Conservation (phyloP, 306 rosid species). For the Fagus crenata region DNA sequence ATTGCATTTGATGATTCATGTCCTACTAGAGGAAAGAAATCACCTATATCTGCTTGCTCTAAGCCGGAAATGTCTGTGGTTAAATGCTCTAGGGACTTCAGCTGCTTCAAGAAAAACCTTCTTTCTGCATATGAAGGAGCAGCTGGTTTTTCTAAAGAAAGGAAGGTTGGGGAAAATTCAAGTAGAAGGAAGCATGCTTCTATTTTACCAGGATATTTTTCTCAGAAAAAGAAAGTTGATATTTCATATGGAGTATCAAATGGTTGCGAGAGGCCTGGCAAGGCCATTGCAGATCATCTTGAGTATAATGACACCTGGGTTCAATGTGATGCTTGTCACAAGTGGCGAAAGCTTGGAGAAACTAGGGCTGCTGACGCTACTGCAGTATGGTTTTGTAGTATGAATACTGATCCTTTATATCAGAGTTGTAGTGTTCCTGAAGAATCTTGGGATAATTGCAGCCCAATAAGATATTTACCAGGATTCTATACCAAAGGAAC, state of each 20-base stretch:
- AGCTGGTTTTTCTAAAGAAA: slow-evolving; percentile 35
- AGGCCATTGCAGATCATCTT: slow-evolving; percentile 29
- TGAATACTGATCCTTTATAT: slow-evolving; percentile 68
- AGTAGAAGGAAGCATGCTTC: slow-evolving; percentile 35
- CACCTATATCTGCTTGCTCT: slow-evolving; percentile 50
- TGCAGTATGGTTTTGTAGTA: slow-evolving; percentile 92
- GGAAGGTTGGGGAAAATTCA: slow-evolving; percentile 35
- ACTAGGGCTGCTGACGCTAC: slow-evolving; percentile 48
- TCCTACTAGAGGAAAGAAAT: slow-evolving; percentile 41
- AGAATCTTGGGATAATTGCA: slow-evolving; percentile 53
- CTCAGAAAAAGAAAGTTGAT: slow-evolving; percentile 38
- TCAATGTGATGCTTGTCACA: slow-evolving; percentile 89
- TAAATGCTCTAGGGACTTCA: slow-evolving; percentile 55
- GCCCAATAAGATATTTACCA: slow-evolving; percentile 58
- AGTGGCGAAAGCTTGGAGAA: slow-evolving; percentile 87
- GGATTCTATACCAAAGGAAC: slow-evolving; percentile 82
- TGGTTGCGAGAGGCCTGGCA: slow-evolving; percentile 33
- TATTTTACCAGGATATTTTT: slow-evolving; percentile 31
- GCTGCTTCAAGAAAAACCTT: slow-evolving; percentile 58
- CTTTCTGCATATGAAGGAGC: slow-evolving; percentile 46
- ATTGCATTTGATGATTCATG: slow-evolving; percentile 32
- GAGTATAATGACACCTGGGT: slow-evolving; percentile 76
- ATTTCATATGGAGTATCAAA: slow-evolving; percentile 37
- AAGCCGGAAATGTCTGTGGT: slow-evolving; percentile 36
- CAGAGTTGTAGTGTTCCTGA: slow-evolving; percentile 75